Evolutionary conservation across 2,329 filamentous ascomycete species (phyloP).

Genomic region (Sclerotinia minor): DNA sequence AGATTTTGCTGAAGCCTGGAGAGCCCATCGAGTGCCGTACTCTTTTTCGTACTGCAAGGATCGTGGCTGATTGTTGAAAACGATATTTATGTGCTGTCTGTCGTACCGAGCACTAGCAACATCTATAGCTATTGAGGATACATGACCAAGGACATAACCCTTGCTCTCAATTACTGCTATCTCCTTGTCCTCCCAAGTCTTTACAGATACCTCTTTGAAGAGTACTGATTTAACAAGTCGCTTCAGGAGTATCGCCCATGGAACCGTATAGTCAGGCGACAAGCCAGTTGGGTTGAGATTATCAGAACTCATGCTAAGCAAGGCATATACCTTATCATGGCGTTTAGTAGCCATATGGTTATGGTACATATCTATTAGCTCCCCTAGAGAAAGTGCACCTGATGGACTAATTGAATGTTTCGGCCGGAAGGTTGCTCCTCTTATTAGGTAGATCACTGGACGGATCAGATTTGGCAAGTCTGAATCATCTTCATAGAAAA

Average conservation of each 20-base stretch:
- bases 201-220: neutral
- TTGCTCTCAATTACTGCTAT: neutral
- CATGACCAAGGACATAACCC: neutral
- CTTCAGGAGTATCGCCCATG: neutral
- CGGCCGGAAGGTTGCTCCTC: neutral
- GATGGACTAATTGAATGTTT: neutral
- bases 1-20: neutral
- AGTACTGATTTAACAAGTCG: neutral
- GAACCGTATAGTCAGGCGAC: neutral
- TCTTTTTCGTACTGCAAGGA: neutral
- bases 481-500: neutral
- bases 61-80: neutral
- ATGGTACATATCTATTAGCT: neutral
- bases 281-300: neutral
- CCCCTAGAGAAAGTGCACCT: neutral
- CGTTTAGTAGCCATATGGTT: neutral
- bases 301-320: neutral
- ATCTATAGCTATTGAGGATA: neutral
- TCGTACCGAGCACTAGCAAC: neutral
- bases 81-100: neutral
- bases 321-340: slow-evolving; percentile 11
- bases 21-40: neutral
- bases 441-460: neutral
- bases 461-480: neutral
- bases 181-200: neutral